Evolutionary conservation across 148 eudicot species (phyloP), one percentile per base, ranked within the genome.

Genomic region (Silene uniflora): DNA sequence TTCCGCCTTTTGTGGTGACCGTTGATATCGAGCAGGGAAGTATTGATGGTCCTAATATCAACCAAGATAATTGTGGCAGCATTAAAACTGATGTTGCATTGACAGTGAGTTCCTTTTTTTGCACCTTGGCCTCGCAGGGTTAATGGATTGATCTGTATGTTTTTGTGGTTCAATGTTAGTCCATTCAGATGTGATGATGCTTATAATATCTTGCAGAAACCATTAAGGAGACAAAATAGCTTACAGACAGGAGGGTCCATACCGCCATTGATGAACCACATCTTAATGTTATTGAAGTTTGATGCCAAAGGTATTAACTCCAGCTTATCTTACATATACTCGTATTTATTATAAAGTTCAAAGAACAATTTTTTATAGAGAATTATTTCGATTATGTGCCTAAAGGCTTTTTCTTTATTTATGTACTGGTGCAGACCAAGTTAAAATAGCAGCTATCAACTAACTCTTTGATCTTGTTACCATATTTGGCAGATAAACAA

Each of bases 1-100:
- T 81, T 76, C 75, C 78, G 35, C 76, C 84, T 72, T 84, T 88
- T 49, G 9, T 73, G 32, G 74, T 85, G 29, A 78, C 86, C 35
- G 80, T 81, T 9, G 92, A 90, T 77, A 67, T 86, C 58, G 97
- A 90, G 80, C 85, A 87, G 66, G 93, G 94, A 32, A 80, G 46
- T 73, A 54, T 75, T 2, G 88, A 78, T 58, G 78, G 47, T 18
- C 61, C 77, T 22, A 88, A 80, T 73, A 80, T 87, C 55, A 44
- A 39, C 56, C 72, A 68, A 42, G 72, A 68, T 44, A 19, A 12
- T 42, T 68, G 72, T 21, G 55, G 27, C 55, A 68, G 1, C 56
- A 68, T 68, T 11, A 68, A 68, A 44, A 10, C 72, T 44, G 72
- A 68, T 68, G 47, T 68, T 68, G 47, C 72, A 9, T 68, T 68